Evolutionary conservation across 1,284 basidiomycete species (phyloP), one percentile per base, ranked within the genome.

Genomic region (Testicularia cyperi): DNA sequence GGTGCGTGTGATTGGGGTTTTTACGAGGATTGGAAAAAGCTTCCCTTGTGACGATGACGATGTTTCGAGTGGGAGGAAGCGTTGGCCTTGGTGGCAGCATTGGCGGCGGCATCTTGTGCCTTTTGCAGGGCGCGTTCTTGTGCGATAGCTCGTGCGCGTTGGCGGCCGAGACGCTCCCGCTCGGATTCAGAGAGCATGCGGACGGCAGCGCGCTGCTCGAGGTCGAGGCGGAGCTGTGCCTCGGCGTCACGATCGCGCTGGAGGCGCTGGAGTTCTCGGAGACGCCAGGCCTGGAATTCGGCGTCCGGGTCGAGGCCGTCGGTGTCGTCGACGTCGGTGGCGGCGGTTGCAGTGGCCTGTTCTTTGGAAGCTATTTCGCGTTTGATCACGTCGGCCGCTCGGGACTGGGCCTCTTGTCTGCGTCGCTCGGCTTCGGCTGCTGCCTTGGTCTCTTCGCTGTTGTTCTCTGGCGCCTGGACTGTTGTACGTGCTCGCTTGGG

Each of bases 11-110:
- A n/a, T n/a, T n/a, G n/a, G n/a, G n/a, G n/a, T n/a, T n/a, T n/a
- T n/a, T n/a, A n/a, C n/a, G n/a, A n/a, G n/a, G n/a, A n/a, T n/a
- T n/a, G n/a, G n/a, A n/a, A n/a, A n/a, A n/a, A n/a, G n/a, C n/a
- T n/a, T n/a, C n/a, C n/a, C n/a, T n/a, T n/a, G n/a, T n/a, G n/a
- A n/a, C n/a, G n/a, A n/a, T n/a, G n/a, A n/a, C n/a, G n/a, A n/a
- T n/a, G n/a, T n/a, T n/a, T n/a, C n/a, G n/a, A n/a, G n/a, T n/a
- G n/a, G n/a, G n/a, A n/a, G 66, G 78, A 95, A 92, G 82, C 98
- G 98, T 49, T 92, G 92, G 70, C 95, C 95, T 79, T 96, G 97
- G 81, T 98, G 95, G 84, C 92, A 97, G 77, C 96, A 98, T 79
- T 95, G n/a, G n/a, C n/a, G n/a, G n/a, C n/a, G n/a, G n/a, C n/a